Evolutionary conservation across 2,329 filamentous ascomycete species (phyloP).

Genomic region (Diaporthe citrichinensis): DNA sequence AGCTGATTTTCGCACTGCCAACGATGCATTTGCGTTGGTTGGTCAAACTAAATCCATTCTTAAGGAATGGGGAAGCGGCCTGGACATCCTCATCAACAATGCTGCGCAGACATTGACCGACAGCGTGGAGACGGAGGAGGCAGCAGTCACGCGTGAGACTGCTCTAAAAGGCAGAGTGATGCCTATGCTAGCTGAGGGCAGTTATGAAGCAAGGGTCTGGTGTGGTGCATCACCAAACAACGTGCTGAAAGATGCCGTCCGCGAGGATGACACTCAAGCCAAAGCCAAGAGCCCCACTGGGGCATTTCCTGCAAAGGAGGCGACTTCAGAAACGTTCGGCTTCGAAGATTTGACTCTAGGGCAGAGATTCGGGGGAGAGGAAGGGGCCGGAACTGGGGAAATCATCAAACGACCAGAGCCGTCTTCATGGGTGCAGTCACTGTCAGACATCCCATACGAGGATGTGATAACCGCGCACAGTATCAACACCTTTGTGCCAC

Average conservation of each 20-base stretch:
- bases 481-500: conserved; percentile 55
- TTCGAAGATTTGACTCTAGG: not conserved
- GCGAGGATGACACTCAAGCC: not conserved
- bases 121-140: conserved; percentile 49
- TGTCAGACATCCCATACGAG: conserved; percentile 55
- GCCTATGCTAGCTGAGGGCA: not conserved
- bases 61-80: not conserved
- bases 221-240: not conserved
- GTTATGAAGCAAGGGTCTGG: conserved; percentile 12
- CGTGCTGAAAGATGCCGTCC: not conserved
- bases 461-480: conserved; percentile 55
- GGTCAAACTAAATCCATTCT: not conserved
- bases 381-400: not conserved
- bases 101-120: conserved; percentile 56
- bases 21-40: conserved; percentile 10
- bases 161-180: not conserved
- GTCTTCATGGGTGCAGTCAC: conserved; percentile 53
- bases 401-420: conserved; percentile 37
- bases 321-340: not conserved
- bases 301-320: not conserved
- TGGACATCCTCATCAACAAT: conserved; percentile 56
- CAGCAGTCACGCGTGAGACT: conserved; percentile 47
- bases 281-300: not conserved
- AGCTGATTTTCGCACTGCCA: conserved; percentile 11
- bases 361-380: not conserved